Percentiles rank a stretch among this genome's conserved stretches.
Conservation (phyloP, 306 rosid species). For the Glycine soja region DNA sequence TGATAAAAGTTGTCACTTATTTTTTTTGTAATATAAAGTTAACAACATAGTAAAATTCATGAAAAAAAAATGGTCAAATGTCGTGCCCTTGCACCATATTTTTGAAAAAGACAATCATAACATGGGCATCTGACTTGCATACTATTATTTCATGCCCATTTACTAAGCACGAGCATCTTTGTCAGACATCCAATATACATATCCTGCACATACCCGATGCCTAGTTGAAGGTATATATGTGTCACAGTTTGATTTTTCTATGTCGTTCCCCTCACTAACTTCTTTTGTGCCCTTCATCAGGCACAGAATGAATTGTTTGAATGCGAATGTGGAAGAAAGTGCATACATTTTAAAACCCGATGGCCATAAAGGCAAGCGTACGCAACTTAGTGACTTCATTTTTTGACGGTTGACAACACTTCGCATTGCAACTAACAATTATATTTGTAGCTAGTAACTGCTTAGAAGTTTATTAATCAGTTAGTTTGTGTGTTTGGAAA, state of each 20-base stretch:
- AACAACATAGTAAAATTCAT: background rate
- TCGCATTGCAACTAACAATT: background rate
- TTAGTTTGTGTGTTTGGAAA: background rate
- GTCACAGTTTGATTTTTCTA: background rate
- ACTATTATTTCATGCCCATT: background rate
- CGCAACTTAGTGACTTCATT: constrained; percentile 78
- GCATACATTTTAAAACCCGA: constrained; percentile 61
- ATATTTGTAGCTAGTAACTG: background rate
- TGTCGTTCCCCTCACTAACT: constrained; percentile 14
- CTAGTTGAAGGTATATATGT: background rate
- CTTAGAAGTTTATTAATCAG: background rate
- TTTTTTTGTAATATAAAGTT: background rate
- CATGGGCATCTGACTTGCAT: background rate
- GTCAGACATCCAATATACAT: constrained; percentile 10
- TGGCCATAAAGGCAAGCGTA: constrained; percentile 45
- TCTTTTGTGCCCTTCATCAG: constrained; percentile 52
- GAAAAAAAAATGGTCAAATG: background rate
- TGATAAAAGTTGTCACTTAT: background rate
- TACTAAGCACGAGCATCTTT: background rate
- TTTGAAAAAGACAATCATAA: background rate
- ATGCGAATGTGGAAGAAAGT: constrained; percentile 69
- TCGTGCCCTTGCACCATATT: background rate
- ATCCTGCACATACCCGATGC: background rate
- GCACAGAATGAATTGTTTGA: constrained; percentile 92
- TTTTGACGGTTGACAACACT: constrained; percentile 60